Evolutionary conservation across 495 filamentous ascomycete species (phyloP).

Genomic region (Geoglossum glabrum): DNA sequence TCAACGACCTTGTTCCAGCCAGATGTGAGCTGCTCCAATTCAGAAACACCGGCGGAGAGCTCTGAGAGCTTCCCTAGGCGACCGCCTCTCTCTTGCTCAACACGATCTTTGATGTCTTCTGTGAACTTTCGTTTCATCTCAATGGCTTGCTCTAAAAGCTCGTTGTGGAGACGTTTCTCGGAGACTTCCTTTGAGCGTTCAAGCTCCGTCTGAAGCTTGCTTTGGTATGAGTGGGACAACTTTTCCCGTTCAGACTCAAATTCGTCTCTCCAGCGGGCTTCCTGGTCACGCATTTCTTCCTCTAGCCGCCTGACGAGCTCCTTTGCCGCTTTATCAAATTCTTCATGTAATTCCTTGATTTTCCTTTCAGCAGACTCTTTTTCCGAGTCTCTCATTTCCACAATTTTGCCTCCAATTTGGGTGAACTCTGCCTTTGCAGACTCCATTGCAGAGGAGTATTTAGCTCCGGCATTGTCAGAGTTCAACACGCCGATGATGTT

Average conservation of each 20-base stretch:
- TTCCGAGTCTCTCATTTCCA: constrained; percentile 41
- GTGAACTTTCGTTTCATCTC: constrained; percentile 69
- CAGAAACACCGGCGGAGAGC: constrained; percentile 49
- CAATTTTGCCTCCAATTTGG: constrained; percentile 54
- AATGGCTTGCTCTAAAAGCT: constrained; percentile 78
- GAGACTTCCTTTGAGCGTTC: constrained; percentile 51
- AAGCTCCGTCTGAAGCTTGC: constrained; percentile 57
- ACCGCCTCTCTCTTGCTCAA: constrained; percentile 74
- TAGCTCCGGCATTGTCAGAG: constrained; percentile 49
- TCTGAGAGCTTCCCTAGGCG: constrained; percentile 71
- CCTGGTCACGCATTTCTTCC: constrained; percentile 48
- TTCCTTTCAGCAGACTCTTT: constrained; percentile 56
- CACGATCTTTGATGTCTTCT: constrained; percentile 51
- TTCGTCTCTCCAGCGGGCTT: constrained; percentile 63
- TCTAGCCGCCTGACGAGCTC: constrained; percentile 54
- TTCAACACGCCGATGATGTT: constrained; percentile 86
- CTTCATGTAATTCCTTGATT: constrained; percentile 45
- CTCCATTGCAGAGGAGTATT: constrained; percentile 51
- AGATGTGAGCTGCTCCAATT: constrained; percentile 66
- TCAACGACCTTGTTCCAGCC: constrained; percentile 79
- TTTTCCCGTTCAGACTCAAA: constrained; percentile 76
- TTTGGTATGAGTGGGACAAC: constrained; percentile 50
- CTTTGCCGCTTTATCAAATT: constrained; percentile 65
- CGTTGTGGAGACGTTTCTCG: constrained; percentile 63
- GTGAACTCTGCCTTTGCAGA: constrained; percentile 72